Evolutionary conservation across 163 green algal genomes (phyloP).

Genomic region (Coccomyxa subellipsoidea): DNA sequence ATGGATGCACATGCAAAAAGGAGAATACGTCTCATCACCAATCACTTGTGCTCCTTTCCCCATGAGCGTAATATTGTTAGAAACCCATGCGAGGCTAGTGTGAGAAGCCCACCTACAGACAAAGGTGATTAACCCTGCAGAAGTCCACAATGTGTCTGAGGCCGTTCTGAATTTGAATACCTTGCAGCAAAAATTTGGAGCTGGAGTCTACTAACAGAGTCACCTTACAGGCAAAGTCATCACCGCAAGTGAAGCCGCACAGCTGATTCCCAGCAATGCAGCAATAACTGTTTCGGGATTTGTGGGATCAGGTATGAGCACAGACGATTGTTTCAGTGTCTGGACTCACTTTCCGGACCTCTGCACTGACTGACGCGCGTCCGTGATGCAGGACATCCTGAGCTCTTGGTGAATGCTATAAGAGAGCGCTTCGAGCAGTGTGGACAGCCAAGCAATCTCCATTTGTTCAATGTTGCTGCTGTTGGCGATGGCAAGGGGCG

Average conservation of each 20-base stretch:
- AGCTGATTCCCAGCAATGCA: neutral
- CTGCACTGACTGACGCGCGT: neutral
- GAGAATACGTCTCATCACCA: neutral
- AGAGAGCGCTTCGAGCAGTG: constrained; percentile 31
- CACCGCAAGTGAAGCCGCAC: neutral
- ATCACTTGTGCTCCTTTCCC: neutral
- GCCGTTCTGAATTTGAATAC: too few species aligned
- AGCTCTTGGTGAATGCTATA: constrained; percentile 39
- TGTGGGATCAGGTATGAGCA: constrained; percentile 24
- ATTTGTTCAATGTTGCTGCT: constrained; percentile 31
- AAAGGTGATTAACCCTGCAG: too few species aligned
- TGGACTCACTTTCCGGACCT: neutral
- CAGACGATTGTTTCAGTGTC: neutral
- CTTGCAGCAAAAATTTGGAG: too few species aligned
- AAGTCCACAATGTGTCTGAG: too few species aligned
- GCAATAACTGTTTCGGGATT: constrained; percentile 32
- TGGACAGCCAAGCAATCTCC: constrained; percentile 26
- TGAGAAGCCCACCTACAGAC: too few species aligned
- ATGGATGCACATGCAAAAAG: neutral
- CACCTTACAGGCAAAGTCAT: neutral
- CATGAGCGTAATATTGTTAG: neutral
- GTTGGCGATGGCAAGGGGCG: constrained; percentile 42
- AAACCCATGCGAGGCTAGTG: neutral
- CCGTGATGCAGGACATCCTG: constrained; percentile 18
- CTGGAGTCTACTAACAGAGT: too few species aligned